Base-by-base conservation (phyloP, 768 basidiomycete genomes). In the Mycena capillaripes region DNA sequence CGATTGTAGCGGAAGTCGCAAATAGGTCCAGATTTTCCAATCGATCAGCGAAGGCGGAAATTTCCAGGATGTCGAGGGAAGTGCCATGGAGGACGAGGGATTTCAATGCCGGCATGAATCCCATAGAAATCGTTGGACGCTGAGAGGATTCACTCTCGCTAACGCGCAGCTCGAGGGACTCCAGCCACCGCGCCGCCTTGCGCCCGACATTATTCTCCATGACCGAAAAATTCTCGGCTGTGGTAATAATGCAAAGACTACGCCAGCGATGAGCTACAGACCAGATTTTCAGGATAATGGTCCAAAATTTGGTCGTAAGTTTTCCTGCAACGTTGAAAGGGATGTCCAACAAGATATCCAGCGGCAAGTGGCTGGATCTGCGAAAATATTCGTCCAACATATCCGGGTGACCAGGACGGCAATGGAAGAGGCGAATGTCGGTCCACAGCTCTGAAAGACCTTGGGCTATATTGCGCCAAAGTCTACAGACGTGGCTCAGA, bases 401-500 rank as follows among this genome's bases (percentile, higher is more conserved):
- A 5, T 50, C 70, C 9, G 38, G n/a, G 11, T 58, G 56, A 9
- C 46, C 56, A 23, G 63, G 14, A 7, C 62, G 57, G 48, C 55
- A 66, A 21, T 66, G 63, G 21, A 59, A 53, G 46, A 71, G 52
- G 0, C 56, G 63, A n/a, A 71, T 60, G 21, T 71, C 63, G 19
- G 46, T 71, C 70, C 70, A 71, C 2, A 71, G 56, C 12, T 64
- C 62, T 4, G 63, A 48, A 27, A 66, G 56, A 7, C 12, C 40
- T 1, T 66, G 62, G 3, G 70, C 10, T 44, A 71, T 5, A 25
- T 32, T 36, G 56, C 70, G 70, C 70, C 70, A 71, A 12, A 71
- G 16, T 21, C 57, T 38, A 27, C 57, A 71, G 29, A 71, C 50
- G 21, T 34, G 57, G 4, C 29, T 16, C 9, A 71, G 38, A n/a